Conservation (phyloP, 2,329 filamentous ascomycete genomes). For the Alternaria tenuissima region DNA sequence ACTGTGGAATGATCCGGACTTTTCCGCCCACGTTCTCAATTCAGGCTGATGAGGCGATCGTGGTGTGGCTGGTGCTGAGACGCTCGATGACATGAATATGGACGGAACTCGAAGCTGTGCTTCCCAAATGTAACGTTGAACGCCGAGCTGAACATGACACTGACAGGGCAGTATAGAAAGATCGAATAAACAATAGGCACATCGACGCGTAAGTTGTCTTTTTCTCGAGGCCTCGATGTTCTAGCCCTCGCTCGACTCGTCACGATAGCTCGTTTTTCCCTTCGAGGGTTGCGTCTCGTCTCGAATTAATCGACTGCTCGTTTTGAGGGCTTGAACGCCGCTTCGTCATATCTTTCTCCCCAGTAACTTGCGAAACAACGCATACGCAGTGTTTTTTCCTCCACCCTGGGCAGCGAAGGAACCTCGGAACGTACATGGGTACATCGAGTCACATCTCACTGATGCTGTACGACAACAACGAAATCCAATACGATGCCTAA, state of each 20-base stretch:
- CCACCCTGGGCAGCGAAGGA: constrained; percentile 25
- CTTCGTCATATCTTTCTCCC: constrained; percentile 6
- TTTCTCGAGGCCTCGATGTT: not conserved
- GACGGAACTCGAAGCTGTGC: constrained; percentile 11
- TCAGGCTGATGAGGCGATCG: constrained; percentile 22
- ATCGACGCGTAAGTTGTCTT: not conserved
- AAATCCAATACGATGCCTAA: constrained; percentile 30
- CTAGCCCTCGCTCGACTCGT: not conserved
- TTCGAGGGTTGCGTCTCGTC: constrained; percentile 7
- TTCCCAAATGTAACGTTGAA: constrained; percentile 38
- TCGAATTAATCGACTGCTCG: constrained; percentile 6
- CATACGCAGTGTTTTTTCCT: constrained; percentile 18
- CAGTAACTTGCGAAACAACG: constrained; percentile 19
- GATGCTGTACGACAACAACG: constrained; percentile 39
- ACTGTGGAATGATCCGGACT: constrained; percentile 11
- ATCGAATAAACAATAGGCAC: constrained; percentile 9
- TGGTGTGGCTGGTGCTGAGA: constrained; percentile 33
- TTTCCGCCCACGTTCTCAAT: constrained; percentile 29
- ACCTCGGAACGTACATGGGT: constrained; percentile 22
- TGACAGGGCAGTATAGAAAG: constrained; percentile 11
- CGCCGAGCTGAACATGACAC: constrained; percentile 16
- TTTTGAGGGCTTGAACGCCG: constrained; percentile 8
- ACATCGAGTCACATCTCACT: constrained; percentile 45
- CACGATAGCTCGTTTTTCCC: constrained; percentile 20
- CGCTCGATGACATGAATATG: constrained; percentile 22